Base-by-base conservation (phyloP, 768 basidiomycete species). In the Steccherinum ochraceum region DNA sequence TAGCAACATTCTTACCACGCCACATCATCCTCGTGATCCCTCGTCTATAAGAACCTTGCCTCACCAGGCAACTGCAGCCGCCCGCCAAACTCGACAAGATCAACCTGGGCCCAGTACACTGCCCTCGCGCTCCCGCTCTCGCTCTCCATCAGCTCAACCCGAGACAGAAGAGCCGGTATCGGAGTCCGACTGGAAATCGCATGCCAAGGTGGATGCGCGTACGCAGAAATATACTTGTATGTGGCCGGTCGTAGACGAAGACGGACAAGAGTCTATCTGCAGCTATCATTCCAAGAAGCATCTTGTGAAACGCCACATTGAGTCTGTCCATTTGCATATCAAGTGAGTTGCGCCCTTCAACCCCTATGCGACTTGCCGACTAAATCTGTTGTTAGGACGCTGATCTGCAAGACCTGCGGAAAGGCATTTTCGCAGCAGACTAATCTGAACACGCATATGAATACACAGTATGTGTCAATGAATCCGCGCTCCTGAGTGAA, bases 231-330 rank as follows among this genome's bases (percentile, higher is more conserved):
- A 69, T 67, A 59, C 65, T 42, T 74, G 74, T 62, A 69, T 67
- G 44, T 75, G 74, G 74, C 7, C 7, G 30, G 56, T 63, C 42
- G 67, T 68, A 12, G 61, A 65, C 43, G 60, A 58, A 51, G 60
- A 55, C 50, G 69, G 52, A 55, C 62, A 59, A 24, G 41, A 43
- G 10, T 59, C 59, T 27, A 59, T 57, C 42, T 79, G 77, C 55
- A 61, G 67, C 19, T 78, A 78, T 54, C 60, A 62, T 26, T 69
- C 74, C 21, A 80, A 81, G 60, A 83, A 80, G 63, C 83, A 84
- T 61, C 71, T 83, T 40, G 79, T 86, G 52, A 84, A 84, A 63
- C 74, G 84, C 23, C 84, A 86, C 62, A 72, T 86, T 44, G 74
- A 81, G 63, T 77, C 78, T 7, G 78, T 76, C 12, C 84, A 86